Conservation (phyloP, 1,139 yeast genomes). For the Pichia sp. region DNA sequence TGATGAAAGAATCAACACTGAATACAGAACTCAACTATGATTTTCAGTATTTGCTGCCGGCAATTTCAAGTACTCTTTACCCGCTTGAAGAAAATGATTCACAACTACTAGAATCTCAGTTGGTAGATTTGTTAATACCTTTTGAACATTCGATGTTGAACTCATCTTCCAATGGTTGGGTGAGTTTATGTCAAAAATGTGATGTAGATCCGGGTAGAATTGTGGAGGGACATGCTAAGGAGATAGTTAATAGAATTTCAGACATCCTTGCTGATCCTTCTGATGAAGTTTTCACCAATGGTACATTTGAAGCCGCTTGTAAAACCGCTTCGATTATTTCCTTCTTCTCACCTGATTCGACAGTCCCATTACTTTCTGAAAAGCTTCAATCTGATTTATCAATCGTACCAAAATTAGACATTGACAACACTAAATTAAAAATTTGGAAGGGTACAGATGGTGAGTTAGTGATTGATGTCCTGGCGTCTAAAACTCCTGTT, state of each 20-base stretch:
- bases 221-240: constrained; percentile 39
- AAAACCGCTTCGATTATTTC: constrained; percentile 60
- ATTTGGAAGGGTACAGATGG: constrained; percentile 73
- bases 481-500: constrained; percentile 52
- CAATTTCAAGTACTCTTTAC: constrained; percentile 43
- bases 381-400: constrained; percentile 42
- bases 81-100: constrained; percentile 30
- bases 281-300: constrained; percentile 25
- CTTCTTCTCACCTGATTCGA: constrained; percentile 61
- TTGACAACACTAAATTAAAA: constrained; percentile 43
- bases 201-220: constrained; percentile 62
- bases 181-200: constrained; percentile 63
- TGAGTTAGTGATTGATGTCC: constrained; percentile 61
- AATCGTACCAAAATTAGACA: constrained; percentile 26
- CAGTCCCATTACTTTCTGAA: constrained; percentile 48
- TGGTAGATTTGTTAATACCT: constrained; percentile 44
- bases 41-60: constrained; percentile 36
- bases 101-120: constrained; percentile 37
- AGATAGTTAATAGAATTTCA: constrained; percentile 34
- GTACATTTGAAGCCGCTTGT: constrained; percentile 44
- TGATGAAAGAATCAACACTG: constrained; percentile 16
- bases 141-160: constrained; percentile 47
- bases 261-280: constrained; percentile 22
- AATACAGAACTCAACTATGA: constrained; percentile 27
- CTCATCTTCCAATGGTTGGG: constrained; percentile 61